phyloP scores from a whole-genome alignment of 2,329 filamentous ascomycete species.

The Alternaria ethzedia region DNA sequence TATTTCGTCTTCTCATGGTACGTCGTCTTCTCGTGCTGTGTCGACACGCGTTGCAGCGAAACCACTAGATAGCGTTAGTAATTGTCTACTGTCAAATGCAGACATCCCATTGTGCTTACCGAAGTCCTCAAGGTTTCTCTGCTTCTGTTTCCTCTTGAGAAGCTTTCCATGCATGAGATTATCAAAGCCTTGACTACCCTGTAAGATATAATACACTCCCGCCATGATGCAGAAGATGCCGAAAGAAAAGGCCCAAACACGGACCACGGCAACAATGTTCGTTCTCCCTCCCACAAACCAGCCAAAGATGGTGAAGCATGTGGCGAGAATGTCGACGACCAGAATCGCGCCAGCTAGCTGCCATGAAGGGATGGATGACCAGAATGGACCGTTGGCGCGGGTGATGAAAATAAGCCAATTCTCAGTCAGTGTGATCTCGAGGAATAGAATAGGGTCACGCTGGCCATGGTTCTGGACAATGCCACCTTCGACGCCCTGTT shows the following conservation, averaged over 20 bases:
- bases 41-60: slow-evolving; percentile 87
- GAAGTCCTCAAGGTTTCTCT: slow-evolving; percentile 87
- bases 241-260: slow-evolving; percentile 91
- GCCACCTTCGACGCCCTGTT: slow-evolving; percentile 71
- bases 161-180: slow-evolving; percentile 93
- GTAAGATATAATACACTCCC: slow-evolving; percentile 78
- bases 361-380: slow-evolving; percentile 88
- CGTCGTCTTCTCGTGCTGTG: slow-evolving; percentile 87
- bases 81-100: too few relatives aligned
- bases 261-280: slow-evolving; percentile 81
- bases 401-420: slow-evolving; percentile 98
- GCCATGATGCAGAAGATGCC: slow-evolving; percentile 87
- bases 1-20: slow-evolving; percentile 78
- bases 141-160: slow-evolving; percentile 80
- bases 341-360: slow-evolving; percentile 80
- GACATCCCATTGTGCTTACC: slow-evolving; percentile 62
- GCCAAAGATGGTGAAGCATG: slow-evolving; percentile 84
- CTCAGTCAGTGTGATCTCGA: slow-evolving; percentile 88
- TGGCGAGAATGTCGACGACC: slow-evolving; percentile 81
- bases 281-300: slow-evolving; percentile 76
- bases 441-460: slow-evolving; percentile 82
- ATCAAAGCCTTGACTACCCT: slow-evolving; percentile 82
- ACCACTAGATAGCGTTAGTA: slow-evolving; percentile 71
- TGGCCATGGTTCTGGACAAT: slow-evolving; percentile 90
- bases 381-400: slow-evolving; percentile 89